These are phyloP conservation scores for Cylindrodendrum hubeiense DNA, from an alignment of 2,329 filamentous ascomycete species.

Conservation along the genomic window DNA sequence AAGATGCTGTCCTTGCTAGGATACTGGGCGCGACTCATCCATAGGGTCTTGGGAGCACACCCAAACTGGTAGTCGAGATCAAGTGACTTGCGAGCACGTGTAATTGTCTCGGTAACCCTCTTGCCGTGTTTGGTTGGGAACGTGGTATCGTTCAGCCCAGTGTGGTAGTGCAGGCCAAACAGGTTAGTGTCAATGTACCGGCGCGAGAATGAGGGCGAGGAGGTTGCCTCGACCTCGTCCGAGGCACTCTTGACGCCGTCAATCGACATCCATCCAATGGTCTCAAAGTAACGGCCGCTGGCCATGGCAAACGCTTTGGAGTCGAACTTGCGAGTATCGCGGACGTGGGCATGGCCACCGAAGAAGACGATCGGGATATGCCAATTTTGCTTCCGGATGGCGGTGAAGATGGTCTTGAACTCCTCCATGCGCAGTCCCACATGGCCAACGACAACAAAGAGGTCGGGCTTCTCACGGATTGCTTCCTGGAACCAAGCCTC, in stretches of 20 bases:
- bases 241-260: constrained; percentile 65
- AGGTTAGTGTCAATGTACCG: constrained; percentile 96
- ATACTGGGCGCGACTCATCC: constrained; percentile 85
- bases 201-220: constrained; percentile 73
- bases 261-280: constrained; percentile 92
- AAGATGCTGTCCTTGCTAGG: constrained; percentile 82
- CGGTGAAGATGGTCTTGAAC: constrained; percentile 81
- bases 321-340: constrained; percentile 86
- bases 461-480: constrained; percentile 85
- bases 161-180: constrained; percentile 85
- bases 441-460: constrained; percentile 90
- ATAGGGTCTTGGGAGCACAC: constrained; percentile 85
- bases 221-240: constrained; percentile 46
- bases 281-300: constrained; percentile 94
- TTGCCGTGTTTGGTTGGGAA: constrained; percentile 83
- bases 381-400: constrained; percentile 81
- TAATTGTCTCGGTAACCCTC: constrained; percentile 78
- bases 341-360: constrained; percentile 89
- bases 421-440: constrained; percentile 85
- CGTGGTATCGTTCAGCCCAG: constrained; percentile 74
- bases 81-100: constrained; percentile 76
- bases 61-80: constrained; percentile 81
- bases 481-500: constrained; percentile 91
- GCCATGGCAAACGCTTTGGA: constrained; percentile 82
- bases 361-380: constrained; percentile 92